Base-by-base conservation (phyloP, 208 protist species). In the Crithidia expoeki region DNA sequence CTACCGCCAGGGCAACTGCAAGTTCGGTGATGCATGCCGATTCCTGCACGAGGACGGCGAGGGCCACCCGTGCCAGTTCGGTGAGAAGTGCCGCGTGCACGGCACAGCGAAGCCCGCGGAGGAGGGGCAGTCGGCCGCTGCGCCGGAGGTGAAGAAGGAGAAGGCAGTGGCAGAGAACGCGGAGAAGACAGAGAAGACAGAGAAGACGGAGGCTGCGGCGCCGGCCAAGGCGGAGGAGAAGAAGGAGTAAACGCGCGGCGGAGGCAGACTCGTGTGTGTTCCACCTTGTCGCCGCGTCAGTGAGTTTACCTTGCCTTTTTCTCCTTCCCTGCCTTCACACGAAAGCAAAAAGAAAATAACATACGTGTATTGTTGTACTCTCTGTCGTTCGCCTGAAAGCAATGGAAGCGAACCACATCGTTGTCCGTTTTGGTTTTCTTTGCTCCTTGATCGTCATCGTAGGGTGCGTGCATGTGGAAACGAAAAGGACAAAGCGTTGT, bases 1-100 rank as follows among this genome's bases (percentile, higher is more conserved):
- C 77, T 83, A 85, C 68, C 72, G 83, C 16, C 88, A 95, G 71
- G 88, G 88, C 33, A 84, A 77, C 51, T 95, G 90, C 75, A 90
- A 90, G 72, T 95, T 92, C 63, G 80, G 76, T 47, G 88, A 92
- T 11, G 66, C 57, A 11, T 95, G 90, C 79, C 86, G 86, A 63
- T 95, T 93, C 72, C 59, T 92, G 40, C 90, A 95, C 72, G 80
- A 92, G 36, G 78, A 92, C 21, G 80, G 84, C 50, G 59, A 68
- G 42, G 79, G 74, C 32, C 72, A 64, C 53, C 61, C 75, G 38
- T 94, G 89, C 68, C 85, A 94, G 66, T 92, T 89, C 66, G 89
- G 86, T 19, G 82, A 81, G 6, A 79, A 79, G 51, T 94, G 89
- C 84, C 86, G 78, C 53, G 76, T 86, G 6, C 81, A 86, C 67